Base-by-base conservation (phyloP, 208 protist species). In the Crithidia expoeki region DNA sequence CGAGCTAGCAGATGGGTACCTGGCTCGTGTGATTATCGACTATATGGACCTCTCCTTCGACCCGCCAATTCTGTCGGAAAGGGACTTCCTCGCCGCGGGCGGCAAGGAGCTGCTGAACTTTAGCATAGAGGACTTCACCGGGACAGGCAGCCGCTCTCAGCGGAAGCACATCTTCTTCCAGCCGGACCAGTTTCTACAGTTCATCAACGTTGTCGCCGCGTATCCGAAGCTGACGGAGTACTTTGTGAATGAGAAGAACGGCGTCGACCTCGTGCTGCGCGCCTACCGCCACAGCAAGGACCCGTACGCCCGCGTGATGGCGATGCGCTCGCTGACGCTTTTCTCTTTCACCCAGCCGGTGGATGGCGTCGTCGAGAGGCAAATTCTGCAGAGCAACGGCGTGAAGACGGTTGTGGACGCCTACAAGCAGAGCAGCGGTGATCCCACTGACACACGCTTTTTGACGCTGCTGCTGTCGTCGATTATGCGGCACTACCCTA, bases 11-110 rank as follows among this genome's bases (percentile, higher is more conserved):
- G 92, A 96, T 59, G 89, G 92, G 32, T 96, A 96, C 68, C 67
- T 96, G 23, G 89, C 92, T 16, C 92, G 92, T 57, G 67, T 96
- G 19, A 58, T 96, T 5, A 83, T 94, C 14, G 92, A 96, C 60
- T 72, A 93, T 79, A 94, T 94, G 86, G 92, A 96, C 67, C 79
- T 96, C 47, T 90, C 88, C 27, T 67, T 96, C n/a, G 89, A 94
- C 65, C 86, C 80, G 0, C 88, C 89, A 0, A 80, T 89, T 38
- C 62, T 93, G n/a, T 28, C 42, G 34, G 84, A 94, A 71, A 73
- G 71, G n/a, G 84, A 85, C 25, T 81, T 96, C 36, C 72, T 95
- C 38, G 80, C 73, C 1, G 81, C 80, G 0, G 85, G 88, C 21
- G 89, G 85, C 10, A 69, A 79, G 58, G 81, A 91, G 47, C 79